A percentile compares a stretch with the other conserved stretches of the same genome.
These are phyloP conservation scores for Colletotrichum agaves DNA, from an alignment of 2,329 filamentous ascomycete genomes.

Conservation along the genomic window DNA sequence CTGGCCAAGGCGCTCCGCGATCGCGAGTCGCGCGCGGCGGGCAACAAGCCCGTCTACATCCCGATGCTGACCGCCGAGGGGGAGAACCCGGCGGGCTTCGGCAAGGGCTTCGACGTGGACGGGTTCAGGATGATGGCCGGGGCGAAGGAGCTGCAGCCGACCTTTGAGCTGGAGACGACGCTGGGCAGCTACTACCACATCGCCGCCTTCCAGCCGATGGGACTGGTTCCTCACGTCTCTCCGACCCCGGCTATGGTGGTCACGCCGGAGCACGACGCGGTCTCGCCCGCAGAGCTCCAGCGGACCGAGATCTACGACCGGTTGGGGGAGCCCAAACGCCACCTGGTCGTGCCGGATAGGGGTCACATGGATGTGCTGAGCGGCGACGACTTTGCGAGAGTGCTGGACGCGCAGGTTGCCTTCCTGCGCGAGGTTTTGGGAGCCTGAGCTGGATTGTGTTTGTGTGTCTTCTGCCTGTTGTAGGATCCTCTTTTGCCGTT, in stretches of 20 bases:
- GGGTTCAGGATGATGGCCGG: conserved; percentile 24
- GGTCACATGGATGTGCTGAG: conserved; percentile 39
- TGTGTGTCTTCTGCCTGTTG: conserved; percentile 39
- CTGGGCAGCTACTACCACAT: conserved; percentile 44
- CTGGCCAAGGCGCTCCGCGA: conserved; percentile 48
- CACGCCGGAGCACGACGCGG: conserved; percentile 42
- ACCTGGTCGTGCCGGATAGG: conserved; percentile 32
- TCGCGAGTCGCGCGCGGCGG: conserved; percentile 50
- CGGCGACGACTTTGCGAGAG: conserved; percentile 26
- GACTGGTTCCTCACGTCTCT: conserved; percentile 37
- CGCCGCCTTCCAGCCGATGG: conserved; percentile 39
- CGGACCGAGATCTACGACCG: neutral
- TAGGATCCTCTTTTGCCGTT: neutral
- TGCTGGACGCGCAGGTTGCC: conserved; percentile 20
- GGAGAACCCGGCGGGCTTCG: conserved; percentile 50
- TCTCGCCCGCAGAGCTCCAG: conserved; percentile 3
- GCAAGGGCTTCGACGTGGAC: conserved; percentile 35
- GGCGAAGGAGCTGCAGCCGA: conserved; percentile 21
- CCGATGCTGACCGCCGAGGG: conserved; percentile 49
- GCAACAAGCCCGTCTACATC: conserved; percentile 51
- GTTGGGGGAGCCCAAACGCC: conserved; percentile 23
- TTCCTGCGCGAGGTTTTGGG: neutral
- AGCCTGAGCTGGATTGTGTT: neutral
- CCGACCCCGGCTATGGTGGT: conserved; percentile 43
- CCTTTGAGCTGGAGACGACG: conserved; percentile 42